Evolutionary conservation across 1,139 yeast species (phyloP), one percentile per base, ranked within the genome.

Genomic region (Wickerhamomyces sp.): DNA sequence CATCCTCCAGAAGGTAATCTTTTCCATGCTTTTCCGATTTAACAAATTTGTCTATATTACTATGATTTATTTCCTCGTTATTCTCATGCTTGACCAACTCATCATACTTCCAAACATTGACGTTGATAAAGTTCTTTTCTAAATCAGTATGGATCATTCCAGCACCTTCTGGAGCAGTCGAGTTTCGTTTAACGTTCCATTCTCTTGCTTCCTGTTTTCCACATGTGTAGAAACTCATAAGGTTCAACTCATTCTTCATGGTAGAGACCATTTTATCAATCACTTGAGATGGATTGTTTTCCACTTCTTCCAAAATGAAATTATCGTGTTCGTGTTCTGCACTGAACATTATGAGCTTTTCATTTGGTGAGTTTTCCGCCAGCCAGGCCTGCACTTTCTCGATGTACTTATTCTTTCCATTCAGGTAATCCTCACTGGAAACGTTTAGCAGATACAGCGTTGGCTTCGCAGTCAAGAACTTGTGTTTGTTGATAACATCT

Each of bases 61-160:
- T 42, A 19, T 35, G 31, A 13, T 39, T 37, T 6, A 29, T 35
- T 13, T 43, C 36, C 16, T 39, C 30, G n/a, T n/a, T n/a, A 16
- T 44, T 44, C 15, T 38, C 38, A 8, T 30, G 27, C 4, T 54
- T 47, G 32, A 57, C 47, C 27, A 81, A 50, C 44, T 75, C 81
- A 2, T 60, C 59, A 58, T 71, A 80, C 45, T 79, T 78, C 45
- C 72, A 70, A 11, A 81, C 77, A 42, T 72, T 84, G 8, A 95
- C 95, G 47, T 76, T 73, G 41, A 89, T 79, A 55, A 89, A 89
- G 2, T 95, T 84, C 52, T 80, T 75, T 62, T 82, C 82, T 40
- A 88, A 66, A 58, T 88, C 96, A 7, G 89, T 82, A 59, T 91
- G 97, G 44, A 89, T 89, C 26, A 86, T 82, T 17, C 95, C 95